phyloP scores from a whole-genome alignment of 768 basidiomycete genomes.

The Pleurotus tuber-regium region DNA sequence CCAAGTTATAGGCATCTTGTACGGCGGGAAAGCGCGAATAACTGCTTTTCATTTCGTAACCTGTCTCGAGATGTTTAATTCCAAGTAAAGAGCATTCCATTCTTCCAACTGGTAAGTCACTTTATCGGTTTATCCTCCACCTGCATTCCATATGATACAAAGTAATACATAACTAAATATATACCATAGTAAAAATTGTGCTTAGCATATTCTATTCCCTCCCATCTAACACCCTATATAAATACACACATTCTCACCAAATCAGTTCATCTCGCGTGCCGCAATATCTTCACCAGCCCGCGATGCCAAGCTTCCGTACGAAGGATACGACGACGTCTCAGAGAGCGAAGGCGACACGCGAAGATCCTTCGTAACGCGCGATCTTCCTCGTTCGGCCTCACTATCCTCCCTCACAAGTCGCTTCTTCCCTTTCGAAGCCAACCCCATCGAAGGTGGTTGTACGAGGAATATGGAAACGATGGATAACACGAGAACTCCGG shows the following conservation, averaged over 20 bases:
- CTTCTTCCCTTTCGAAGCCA: conserved; percentile 19
- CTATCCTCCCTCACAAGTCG: conserved; percentile 16
- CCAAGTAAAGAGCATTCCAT: background rate
- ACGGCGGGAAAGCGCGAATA: no score
- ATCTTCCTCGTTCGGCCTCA: conserved; percentile 42
- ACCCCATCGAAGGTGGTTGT: conserved; percentile 34
- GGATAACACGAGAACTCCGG: conserved; percentile 42
- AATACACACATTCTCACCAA: background rate
- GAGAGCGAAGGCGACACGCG: conserved; percentile 3
- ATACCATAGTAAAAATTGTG: background rate
- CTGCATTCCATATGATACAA: background rate
- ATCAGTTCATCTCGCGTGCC: no score
- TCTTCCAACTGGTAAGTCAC: background rate
- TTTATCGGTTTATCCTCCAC: background rate
- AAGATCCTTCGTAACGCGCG: conserved; percentile 45
- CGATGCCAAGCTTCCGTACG: background rate
- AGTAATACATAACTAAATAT: background rate
- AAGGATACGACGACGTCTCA: background rate
- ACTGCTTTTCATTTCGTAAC: no score
- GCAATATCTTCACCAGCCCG: background rate
- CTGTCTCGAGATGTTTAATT: no score
- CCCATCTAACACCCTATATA: background rate
- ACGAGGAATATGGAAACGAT: conserved; percentile 36
- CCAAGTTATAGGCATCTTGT: no score
- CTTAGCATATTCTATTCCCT: background rate